phyloP scores from a whole-genome alignment of 129 eudicot genomes.

The Logfia minima region DNA sequence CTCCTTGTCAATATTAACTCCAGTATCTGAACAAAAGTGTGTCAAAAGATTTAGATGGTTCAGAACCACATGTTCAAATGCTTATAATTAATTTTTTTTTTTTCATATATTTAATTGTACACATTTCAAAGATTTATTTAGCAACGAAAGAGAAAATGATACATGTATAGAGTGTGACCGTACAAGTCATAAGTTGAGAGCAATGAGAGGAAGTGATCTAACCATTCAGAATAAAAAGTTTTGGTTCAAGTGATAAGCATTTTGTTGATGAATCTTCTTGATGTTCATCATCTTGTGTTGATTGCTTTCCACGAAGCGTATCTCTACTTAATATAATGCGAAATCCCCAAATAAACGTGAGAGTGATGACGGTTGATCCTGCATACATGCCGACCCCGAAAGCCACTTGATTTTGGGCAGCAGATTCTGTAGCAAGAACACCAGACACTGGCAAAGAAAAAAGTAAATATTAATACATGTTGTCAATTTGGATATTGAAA shows the following conservation, averaged over 20 bases:
- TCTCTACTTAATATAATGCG: constrained; percentile 10
- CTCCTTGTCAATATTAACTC: constrained; percentile 27
- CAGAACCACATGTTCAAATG: too few species aligned
- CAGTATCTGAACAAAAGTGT: constrained; percentile 8
- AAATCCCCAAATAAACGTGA: constrained; percentile 27
- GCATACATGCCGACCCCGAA: constrained; percentile 32
- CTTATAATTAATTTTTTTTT: too few species aligned
- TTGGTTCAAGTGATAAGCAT: neutral
- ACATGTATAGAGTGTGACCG: too few species aligned
- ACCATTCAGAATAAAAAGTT: constrained; percentile 2
- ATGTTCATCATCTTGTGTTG: neutral
- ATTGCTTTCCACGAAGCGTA: constrained; percentile 19
- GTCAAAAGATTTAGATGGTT: neutral
- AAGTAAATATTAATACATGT: neutral
- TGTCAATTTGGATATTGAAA: neutral
- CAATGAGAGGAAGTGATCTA: neutral
- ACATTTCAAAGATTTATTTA: too few species aligned
- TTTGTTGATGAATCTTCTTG: neutral
- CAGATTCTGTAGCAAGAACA: constrained; percentile 6
- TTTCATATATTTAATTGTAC: too few species aligned
- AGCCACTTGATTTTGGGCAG: constrained; percentile 30
- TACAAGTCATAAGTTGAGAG: neutral
- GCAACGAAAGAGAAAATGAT: too few species aligned
- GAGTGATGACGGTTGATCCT: constrained; percentile 22
- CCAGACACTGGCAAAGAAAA: neutral